Percentiles rank a stretch among this genome's conserved stretches.
Conservation (phyloP, 768 basidiomycete species). For the Inosperma sp. region DNA sequence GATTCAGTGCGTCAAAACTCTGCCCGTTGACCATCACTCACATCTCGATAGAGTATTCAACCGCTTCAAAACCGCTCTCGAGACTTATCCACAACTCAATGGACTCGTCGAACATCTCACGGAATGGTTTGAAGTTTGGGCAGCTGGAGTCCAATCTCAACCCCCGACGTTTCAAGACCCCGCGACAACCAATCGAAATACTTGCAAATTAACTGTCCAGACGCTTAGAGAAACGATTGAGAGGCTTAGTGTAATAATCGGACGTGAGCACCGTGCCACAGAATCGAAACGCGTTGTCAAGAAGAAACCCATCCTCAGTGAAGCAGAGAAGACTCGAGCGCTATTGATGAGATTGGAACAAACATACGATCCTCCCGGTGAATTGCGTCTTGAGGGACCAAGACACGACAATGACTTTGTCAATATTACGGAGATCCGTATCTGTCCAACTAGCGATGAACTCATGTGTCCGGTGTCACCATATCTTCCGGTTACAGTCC, state of each 20-base stretch:
- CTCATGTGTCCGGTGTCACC: constrained; percentile 45
- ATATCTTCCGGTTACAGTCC: constrained; percentile 58
- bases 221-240: constrained; percentile 34
- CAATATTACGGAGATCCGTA: constrained; percentile 52
- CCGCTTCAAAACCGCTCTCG: constrained; percentile 54
- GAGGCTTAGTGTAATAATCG: constrained; percentile 42
- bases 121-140: constrained; percentile 50
- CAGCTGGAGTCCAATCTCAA: constrained; percentile 32
- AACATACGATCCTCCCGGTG: constrained; percentile 52
- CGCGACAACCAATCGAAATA: constrained; percentile 25
- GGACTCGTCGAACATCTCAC: constrained; percentile 39
- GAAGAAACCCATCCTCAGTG: constrained; percentile 26
- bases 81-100: constrained; percentile 42
- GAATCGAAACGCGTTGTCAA: constrained; percentile 7
- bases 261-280: constrained; percentile 38
- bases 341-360: constrained; percentile 12
- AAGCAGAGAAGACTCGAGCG: constrained; percentile 33
- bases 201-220: constrained; percentile 36
- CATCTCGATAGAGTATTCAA: constrained; percentile 40
- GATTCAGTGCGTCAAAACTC: constrained; percentile 41
- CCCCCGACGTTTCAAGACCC: constrained; percentile 42
- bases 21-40: constrained; percentile 13
- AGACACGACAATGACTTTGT: constrained; percentile 66
- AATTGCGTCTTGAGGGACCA: constrained; percentile 41
- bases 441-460: constrained; percentile 68